These are phyloP conservation scores for Saksenaea vasiformis DNA, from an alignment of 371 early-diverging fungal species.

Conservation along the genomic window DNA sequence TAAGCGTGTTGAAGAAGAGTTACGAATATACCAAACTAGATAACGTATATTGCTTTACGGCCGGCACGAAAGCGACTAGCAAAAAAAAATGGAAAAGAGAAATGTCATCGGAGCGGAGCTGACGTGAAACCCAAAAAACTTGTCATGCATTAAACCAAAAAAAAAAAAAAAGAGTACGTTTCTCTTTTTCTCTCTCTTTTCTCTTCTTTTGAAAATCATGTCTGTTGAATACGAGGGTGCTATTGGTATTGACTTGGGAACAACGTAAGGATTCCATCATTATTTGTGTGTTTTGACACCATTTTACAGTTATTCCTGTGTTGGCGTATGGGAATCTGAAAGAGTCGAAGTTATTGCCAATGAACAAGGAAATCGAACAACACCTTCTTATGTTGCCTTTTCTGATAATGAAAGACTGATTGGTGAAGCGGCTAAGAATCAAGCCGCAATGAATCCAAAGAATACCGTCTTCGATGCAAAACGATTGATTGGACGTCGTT, in stretches of 20 bases:
- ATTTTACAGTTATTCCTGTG: conserved; percentile 86
- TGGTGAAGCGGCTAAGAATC: conserved; percentile 90
- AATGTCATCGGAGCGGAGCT: background rate
- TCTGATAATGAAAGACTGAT: conserved; percentile 82
- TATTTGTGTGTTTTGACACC: conserved; percentile 13
- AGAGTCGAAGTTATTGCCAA: conserved; percentile 88
- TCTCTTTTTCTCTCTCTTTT: conserved; percentile 1
- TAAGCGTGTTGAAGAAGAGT: conserved; percentile 1
- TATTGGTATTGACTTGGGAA: conserved; percentile 59
- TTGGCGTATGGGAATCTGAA: conserved; percentile 67
- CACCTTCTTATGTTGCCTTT: conserved; percentile 93
- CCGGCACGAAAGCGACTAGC: conserved; percentile 7
- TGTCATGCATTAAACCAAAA: conserved; percentile 6
- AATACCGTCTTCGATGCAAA: conserved; percentile 96
- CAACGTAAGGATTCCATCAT: conserved; percentile 1
- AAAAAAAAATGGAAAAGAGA: background rate
- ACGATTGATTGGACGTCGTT: conserved; percentile 96
- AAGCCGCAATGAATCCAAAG: conserved; percentile 80
- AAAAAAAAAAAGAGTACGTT: background rate
- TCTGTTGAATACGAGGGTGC: conserved; percentile 64
- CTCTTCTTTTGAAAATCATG: conserved; percentile 21
- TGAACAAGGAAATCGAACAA: conserved; percentile 91
- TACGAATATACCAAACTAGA: background rate
- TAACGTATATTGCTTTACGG: background rate
- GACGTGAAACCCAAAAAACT: background rate